Base-by-base conservation (phyloP, 306 rosid species). In the Cotoneaster glaucophyllus region DNA sequence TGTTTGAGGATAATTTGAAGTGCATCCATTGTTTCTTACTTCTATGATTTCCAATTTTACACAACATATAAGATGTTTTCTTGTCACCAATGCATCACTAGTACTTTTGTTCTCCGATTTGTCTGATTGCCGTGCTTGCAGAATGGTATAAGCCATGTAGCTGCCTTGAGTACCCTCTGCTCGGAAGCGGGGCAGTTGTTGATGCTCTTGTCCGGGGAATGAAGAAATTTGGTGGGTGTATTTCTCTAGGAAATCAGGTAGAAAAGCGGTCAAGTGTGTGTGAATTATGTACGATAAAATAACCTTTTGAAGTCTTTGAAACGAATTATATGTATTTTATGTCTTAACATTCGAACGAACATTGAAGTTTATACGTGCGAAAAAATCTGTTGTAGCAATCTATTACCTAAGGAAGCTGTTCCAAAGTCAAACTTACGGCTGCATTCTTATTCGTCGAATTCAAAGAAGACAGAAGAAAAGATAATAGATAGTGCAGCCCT, bases 111-210 rank as follows among this genome's bases (percentile, higher is more conserved):
- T 67, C 69, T 64, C 56, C 63, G 6, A 39, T 34, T 58, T 76
- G 78, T 79, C 88, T 91, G 98, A 74, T 94, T 73, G 92, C 92
- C 82, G 92, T 94, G 98, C 90, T 94, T 85, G 96, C 97, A 29
- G 98, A 94, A 76, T 94, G 98, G 98, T 91, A 92, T 85, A 94
- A 90, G 84, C 92, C 96, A n/a, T 96, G 96, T 14, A 86, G 90
- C 86, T 84, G 90, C 80, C 97, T 94, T 28, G 98, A 90, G 81
- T 92, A 94, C 82, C 98, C 98, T 57, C 88, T 90, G 71, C 58
- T 85, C 70, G 97, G 98, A 80, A 85, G 82, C 79, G 96, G 91
- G 54, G 96, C 86, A 65, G 71, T 92, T 78, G 91, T 94, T 57
- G 88, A 90, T 44, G 96, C 97, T 84, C 98, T 94, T 79, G 86